Conservation (phyloP, 129 eudicot species). For the Solidago caesia region DNA sequence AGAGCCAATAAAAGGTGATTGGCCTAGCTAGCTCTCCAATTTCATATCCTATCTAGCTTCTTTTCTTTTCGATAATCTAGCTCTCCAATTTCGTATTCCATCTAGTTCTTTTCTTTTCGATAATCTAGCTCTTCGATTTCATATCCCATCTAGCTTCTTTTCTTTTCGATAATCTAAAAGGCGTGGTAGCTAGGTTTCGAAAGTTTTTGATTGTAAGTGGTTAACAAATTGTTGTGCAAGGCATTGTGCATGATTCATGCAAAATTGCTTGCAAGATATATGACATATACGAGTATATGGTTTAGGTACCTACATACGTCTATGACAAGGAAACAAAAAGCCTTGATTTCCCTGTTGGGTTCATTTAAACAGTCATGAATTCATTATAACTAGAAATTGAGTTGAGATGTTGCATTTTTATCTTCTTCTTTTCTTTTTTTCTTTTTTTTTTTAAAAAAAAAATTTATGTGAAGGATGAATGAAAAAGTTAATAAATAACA, state of each 20-base stretch:
- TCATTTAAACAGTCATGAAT: background rate
- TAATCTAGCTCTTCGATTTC: background rate
- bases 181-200: background rate
- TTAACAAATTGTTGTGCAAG: conserved; percentile 27
- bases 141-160: background rate
- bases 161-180: conserved; percentile 11
- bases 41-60: background rate
- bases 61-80: conserved; percentile 11
- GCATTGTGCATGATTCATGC: conserved; percentile 35
- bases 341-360: background rate
- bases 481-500: background rate
- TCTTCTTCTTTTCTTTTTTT: no score
- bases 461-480: background rate
- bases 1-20: background rate
- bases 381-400: background rate
- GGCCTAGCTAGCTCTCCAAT: background rate
- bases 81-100: no score
- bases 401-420: background rate
- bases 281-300: conserved; percentile 18
- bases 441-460: background rate
- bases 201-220: conserved; percentile 16
- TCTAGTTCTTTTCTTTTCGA: conserved; percentile 5
- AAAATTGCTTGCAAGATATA: conserved; percentile 11
- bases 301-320: conserved; percentile 10
- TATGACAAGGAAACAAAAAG: background rate